Evolutionary conservation across 352 stramenopile species (phyloP), one percentile per base, ranked within the genome.

Genomic region (Globisporangium apiculatum): DNA sequence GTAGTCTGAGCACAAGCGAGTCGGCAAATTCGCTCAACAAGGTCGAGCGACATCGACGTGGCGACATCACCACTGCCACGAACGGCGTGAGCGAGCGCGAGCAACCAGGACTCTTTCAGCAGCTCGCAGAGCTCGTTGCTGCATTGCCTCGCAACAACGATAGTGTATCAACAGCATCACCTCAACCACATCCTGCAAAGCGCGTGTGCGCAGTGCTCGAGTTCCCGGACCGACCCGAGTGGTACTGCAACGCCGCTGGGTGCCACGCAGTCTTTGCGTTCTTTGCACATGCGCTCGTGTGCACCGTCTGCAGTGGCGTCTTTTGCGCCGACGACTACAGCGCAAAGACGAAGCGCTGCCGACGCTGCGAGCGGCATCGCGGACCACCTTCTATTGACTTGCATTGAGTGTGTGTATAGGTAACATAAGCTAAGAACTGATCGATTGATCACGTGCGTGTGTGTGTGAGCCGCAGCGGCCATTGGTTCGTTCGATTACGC

Each of bases 181-280:
- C 24, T 31, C 24, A 31, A 31, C 24, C 24, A 31, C 24, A 31
- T 31, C 24, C 24, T 31, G 24, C 24, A 31, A 51, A 40, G n/a
- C 47, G 4, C 17, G 48, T 69, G 42, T 38, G 58, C 17, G 12
- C 56, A 38, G 60, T 41, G 9, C 64, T 87, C 0, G 64, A 78
- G 51, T 88, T 91, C 40, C 76, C 82, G 0, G 71, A 86, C 58
- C 68, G 76, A 0, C 79, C 82, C 12, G 63, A 70, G 55, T 91
- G 82, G 82, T 91, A 89, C 53, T 91, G 82, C 68, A 89, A 91
- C 51, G 68, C 73, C 9, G 43, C 51, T 1, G 55, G 71, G 3
- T 91, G 82, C 56, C 79, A 89, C 60, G 60, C 51, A 7, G 76
- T 91, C 11, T 91, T 91, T 41, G 66, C 70, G 5, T 75, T 91